phyloP scores from a whole-genome alignment of 176 grass and related monocot species.

The Pharus latifolius region DNA sequence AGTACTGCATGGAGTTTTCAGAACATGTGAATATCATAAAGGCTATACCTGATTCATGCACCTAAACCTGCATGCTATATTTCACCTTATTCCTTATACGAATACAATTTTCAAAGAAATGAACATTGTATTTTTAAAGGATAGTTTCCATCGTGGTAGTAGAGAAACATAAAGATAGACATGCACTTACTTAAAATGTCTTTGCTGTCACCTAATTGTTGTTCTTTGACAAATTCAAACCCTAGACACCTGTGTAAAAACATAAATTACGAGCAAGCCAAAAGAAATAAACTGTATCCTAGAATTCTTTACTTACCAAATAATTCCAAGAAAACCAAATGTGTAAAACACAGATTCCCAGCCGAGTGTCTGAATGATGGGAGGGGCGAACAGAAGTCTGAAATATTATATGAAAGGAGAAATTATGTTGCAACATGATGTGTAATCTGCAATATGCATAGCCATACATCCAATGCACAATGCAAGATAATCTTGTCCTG shows the following conservation, averaged over 20 bases:
- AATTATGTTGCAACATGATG: background rate
- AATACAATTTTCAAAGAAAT: background rate
- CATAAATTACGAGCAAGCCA: conserved; percentile 10
- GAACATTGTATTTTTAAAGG: background rate
- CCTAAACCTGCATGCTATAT: background rate
- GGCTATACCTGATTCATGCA: background rate
- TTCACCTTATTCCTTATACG: background rate
- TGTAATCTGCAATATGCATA: background rate
- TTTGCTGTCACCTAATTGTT: conserved; percentile 25
- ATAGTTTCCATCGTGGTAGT: background rate
- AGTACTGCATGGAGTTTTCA: no score
- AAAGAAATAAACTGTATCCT: conserved; percentile 12
- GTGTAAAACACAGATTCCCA: conserved; percentile 96
- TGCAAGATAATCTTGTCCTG: background rate
- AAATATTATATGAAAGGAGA: conserved; percentile 21
- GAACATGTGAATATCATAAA: background rate
- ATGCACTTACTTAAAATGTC: conserved; percentile 44
- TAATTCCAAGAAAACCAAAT: conserved; percentile 90
- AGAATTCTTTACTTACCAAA: conserved; percentile 62
- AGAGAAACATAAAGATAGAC: conserved; percentile 16
- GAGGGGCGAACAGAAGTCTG: conserved; percentile 86
- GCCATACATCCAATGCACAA: background rate
- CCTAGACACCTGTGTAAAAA: conserved; percentile 54
- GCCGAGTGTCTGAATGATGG: conserved; percentile 81
- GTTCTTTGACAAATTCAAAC: conserved; percentile 83